Conservation (phyloP, 2,329 filamentous ascomycete species). For the Bisporella sp. region DNA sequence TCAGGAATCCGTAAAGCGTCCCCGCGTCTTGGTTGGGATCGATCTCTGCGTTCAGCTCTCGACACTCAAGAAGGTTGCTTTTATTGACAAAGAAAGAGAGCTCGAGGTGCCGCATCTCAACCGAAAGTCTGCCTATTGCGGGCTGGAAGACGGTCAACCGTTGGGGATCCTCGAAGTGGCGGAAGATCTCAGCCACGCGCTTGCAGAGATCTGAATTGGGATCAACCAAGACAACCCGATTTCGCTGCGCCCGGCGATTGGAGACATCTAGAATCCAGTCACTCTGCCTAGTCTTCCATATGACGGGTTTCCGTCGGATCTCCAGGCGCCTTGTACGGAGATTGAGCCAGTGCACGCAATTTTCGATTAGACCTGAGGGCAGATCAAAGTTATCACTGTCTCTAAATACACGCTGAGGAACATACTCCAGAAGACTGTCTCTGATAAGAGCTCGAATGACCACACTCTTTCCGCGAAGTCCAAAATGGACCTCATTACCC, state of each 20-base stretch:
- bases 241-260: constrained; percentile 21
- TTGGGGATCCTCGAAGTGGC: constrained; percentile 38
- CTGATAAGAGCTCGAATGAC: constrained; percentile 35
- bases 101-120: constrained; percentile 46
- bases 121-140: constrained; percentile 22
- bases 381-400: constrained; percentile 35
- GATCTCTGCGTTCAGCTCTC: constrained; percentile 43
- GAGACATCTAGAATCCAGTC: constrained; percentile 35
- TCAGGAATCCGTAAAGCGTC: constrained; percentile 51
- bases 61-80: constrained; percentile 35
- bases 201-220: constrained; percentile 36
- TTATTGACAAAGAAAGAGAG: constrained; percentile 46
- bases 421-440: constrained; percentile 26
- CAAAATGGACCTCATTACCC: constrained; percentile 46
- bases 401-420: constrained; percentile 29
- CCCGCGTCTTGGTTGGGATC: constrained; percentile 52
- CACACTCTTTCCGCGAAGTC: constrained; percentile 33
- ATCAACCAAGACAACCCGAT: constrained; percentile 37
- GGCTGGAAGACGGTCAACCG: constrained; percentile 43
- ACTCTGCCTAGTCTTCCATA: constrained; percentile 31
- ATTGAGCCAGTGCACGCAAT: constrained; percentile 54
- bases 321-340: constrained; percentile 39
- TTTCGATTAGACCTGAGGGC: constrained; percentile 40
- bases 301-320: constrained; percentile 38
- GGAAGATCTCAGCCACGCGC: constrained; percentile 38